Conservation (phyloP, 78 protist genomes). For the Protostelium mycophagum region DNA sequence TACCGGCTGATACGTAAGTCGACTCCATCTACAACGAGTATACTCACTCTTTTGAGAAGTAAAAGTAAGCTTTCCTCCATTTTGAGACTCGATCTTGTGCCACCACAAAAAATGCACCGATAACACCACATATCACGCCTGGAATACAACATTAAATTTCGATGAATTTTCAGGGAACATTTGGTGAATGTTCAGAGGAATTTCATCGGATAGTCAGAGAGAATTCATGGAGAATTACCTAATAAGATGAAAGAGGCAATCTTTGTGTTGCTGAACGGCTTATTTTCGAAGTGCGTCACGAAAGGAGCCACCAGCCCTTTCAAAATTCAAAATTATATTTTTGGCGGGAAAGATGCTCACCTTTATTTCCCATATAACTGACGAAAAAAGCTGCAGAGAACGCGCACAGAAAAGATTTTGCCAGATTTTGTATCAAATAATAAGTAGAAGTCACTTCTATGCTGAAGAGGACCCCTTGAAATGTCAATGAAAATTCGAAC, state of each 20-base stretch:
- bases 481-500: too few relatives aligned
- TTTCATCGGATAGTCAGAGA: not conserved
- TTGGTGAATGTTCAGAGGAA: too few relatives aligned
- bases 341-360: not conserved
- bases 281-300: not conserved
- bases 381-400: not conserved
- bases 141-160: too few relatives aligned
- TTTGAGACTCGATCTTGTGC: not conserved
- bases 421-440: slow-evolving; percentile 40
- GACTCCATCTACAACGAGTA: not conserved
- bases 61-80: not conserved
- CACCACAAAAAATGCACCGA: not conserved
- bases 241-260: not conserved
- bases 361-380: not conserved
- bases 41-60: not conserved
- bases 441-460: slow-evolving; percentile 80
- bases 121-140: not conserved
- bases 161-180: too few relatives aligned
- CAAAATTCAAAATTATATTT: too few relatives aligned
- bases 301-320: not conserved
- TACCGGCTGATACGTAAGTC: not conserved
- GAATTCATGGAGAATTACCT: not conserved
- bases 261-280: not conserved
- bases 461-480: slow-evolving; percentile 58
- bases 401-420: not conserved